These are phyloP conservation scores for Picochlorum costavermella DNA, from an alignment of 139 green algal species.

Conservation along the genomic window DNA sequence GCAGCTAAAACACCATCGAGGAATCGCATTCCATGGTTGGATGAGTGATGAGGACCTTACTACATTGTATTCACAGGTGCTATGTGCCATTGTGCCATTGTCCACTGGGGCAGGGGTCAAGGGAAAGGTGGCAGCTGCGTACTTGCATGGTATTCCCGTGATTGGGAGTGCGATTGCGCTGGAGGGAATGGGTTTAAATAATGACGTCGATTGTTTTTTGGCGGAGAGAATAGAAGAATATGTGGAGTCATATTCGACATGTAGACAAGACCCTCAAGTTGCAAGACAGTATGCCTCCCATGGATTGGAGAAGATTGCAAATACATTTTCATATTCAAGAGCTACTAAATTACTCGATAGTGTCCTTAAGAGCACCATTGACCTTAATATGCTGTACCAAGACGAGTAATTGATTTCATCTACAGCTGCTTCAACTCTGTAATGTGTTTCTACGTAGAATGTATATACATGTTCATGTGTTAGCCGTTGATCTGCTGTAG, in stretches of 20 bases:
- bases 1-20: background rate
- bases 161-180: background rate
- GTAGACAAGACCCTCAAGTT: background rate
- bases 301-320: background rate
- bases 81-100: conserved; percentile 13
- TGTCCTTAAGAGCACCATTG: no score
- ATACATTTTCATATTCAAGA: background rate
- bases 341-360: no score
- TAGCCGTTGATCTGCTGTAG: no score
- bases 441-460: no score
- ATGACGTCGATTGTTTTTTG: background rate
- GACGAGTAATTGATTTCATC: no score
- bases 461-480: no score
- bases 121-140: conserved; percentile 15
- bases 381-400: no score
- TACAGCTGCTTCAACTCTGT: no score
- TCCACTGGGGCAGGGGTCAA: conserved; percentile 24
- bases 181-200: background rate
- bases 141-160: background rate
- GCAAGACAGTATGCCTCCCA: background rate
- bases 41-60: conserved; percentile 4
- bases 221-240: background rate
- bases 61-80: conserved; percentile 4
- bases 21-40: background rate
- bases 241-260: background rate